A percentile compares a stretch with the other conserved stretches of the same genome.
phyloP scores from a whole-genome alignment of 352 stramenopile species.

The Phytophthora tentaculata region DNA sequence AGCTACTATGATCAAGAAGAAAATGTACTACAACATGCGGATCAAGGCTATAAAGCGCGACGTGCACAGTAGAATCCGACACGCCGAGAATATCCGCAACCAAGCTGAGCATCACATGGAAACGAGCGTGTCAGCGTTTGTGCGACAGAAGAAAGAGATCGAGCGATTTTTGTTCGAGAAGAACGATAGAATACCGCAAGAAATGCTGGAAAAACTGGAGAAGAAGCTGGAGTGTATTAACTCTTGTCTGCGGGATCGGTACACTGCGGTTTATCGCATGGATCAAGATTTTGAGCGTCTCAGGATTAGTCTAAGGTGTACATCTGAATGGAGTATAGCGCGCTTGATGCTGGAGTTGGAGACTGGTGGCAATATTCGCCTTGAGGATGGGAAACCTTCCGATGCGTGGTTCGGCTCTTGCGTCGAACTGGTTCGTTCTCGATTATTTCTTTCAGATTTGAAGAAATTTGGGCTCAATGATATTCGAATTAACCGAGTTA shows the following conservation, averaged over 20 bases:
- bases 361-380: slow-evolving; percentile 90
- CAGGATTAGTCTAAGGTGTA: slow-evolving; percentile 44
- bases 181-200: slow-evolving; percentile 6
- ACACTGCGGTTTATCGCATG: slow-evolving; percentile 50
- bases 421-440: slow-evolving; percentile 80
- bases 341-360: slow-evolving; percentile 90
- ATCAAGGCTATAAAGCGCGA: slow-evolving; percentile 92
- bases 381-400: slow-evolving; percentile 84
- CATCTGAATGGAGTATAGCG: slow-evolving; percentile 79
- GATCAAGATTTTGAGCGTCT: slow-evolving; percentile 71
- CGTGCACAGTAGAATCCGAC: slow-evolving; percentile 58
- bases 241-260: slow-evolving; percentile 48
- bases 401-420: slow-evolving; percentile 90
- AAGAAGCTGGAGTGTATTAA: slow-evolving; percentile 57
- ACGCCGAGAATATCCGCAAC: slow-evolving; percentile 50
- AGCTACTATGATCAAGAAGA: slow-evolving; percentile 94
- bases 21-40: slow-evolving; percentile 96
- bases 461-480: slow-evolving; percentile 59
- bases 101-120: slow-evolving; percentile 61
- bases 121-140: slow-evolving; percentile 44
- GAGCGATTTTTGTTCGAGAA: slow-evolving; percentile 50
- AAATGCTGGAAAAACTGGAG: slow-evolving; percentile 26
- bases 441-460: slow-evolving; percentile 68
- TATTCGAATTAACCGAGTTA: slow-evolving; percentile 82
- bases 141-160: slow-evolving; percentile 74